Conservation (phyloP, 345 rosid species). For the Lepidium sativum region DNA sequence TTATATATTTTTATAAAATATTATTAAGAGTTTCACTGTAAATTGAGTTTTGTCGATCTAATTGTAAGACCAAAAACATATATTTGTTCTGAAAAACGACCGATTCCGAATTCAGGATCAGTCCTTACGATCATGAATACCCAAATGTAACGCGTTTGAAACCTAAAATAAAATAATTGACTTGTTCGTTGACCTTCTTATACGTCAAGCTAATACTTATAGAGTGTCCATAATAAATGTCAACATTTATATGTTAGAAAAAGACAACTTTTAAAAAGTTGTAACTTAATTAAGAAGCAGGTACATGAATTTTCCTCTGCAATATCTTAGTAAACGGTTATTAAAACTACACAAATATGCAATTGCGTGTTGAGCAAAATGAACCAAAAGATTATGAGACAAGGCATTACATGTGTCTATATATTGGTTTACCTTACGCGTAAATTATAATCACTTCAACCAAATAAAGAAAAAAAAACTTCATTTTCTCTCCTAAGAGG, state of each 20-base stretch:
- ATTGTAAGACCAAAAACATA: no score
- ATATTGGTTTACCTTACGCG: background rate
- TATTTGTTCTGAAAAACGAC: background rate
- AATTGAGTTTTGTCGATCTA: no score
- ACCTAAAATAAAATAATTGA: background rate
- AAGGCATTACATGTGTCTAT: background rate
- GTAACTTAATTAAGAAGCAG: background rate
- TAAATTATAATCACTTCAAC: background rate
- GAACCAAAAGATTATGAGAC: background rate
- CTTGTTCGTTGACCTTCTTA: background rate
- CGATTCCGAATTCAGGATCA: background rate
- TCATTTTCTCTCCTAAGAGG: background rate
- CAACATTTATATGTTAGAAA: background rate
- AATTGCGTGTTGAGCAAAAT: background rate
- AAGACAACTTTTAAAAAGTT: background rate
- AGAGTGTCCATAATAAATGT: background rate
- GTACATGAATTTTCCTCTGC: slow-evolving; percentile 1
- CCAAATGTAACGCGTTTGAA: background rate
- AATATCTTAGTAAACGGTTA: background rate
- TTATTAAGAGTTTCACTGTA: no score
- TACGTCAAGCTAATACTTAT: no score
- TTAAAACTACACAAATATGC: no score
- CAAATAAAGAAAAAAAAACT: background rate
- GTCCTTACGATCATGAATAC: background rate
- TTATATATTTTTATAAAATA: no score